Evolutionary conservation across 495 filamentous ascomycete species (phyloP).

Genomic region (Hypoxylon fragiforme): DNA sequence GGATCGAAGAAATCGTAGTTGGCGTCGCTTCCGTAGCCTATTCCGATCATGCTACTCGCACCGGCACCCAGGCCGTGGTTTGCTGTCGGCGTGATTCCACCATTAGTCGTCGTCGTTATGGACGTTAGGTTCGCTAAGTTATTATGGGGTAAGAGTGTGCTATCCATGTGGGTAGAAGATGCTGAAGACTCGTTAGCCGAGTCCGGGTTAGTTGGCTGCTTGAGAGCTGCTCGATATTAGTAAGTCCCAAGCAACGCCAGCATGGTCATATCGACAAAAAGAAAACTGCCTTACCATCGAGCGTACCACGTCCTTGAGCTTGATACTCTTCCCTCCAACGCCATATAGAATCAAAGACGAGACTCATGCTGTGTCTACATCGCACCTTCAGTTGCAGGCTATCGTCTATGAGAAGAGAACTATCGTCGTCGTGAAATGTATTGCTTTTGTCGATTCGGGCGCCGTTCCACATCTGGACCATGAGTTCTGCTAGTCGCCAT

Average conservation of each 20-base stretch:
- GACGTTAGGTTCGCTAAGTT: constrained; percentile 34
- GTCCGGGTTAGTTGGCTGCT: constrained; percentile 86
- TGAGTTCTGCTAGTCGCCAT: constrained; percentile 82
- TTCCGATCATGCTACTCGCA: constrained; percentile 43
- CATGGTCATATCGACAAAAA: constrained; percentile 20
- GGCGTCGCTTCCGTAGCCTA: constrained; percentile 61
- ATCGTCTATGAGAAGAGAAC: constrained; percentile 61
- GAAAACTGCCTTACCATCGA: constrained; percentile 65
- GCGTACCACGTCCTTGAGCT: constrained; percentile 71
- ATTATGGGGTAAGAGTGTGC: constrained; percentile 51
- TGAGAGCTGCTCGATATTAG: constrained; percentile 62
- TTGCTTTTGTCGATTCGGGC: constrained; percentile 58
- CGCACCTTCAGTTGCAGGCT: constrained; percentile 81
- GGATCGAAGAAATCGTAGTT: constrained; percentile 88
- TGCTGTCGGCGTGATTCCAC: constrained; percentile 52
- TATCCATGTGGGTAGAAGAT: constrained; percentile 63
- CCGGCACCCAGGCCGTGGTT: constrained; percentile 46
- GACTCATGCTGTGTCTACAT: constrained; percentile 89
- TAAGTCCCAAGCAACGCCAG: constrained; percentile 27
- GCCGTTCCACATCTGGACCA: constrained; percentile 90
- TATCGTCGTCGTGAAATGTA: constrained; percentile 43
- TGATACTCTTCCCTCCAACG: constrained; percentile 89
- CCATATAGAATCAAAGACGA: constrained; percentile 92
- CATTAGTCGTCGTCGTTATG: constrained; percentile 46
- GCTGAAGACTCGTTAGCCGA: constrained; percentile 73